These are phyloP conservation scores for Dalbergia oliveri DNA, from an alignment of 306 rosid genomes.

Conservation along the genomic window DNA sequence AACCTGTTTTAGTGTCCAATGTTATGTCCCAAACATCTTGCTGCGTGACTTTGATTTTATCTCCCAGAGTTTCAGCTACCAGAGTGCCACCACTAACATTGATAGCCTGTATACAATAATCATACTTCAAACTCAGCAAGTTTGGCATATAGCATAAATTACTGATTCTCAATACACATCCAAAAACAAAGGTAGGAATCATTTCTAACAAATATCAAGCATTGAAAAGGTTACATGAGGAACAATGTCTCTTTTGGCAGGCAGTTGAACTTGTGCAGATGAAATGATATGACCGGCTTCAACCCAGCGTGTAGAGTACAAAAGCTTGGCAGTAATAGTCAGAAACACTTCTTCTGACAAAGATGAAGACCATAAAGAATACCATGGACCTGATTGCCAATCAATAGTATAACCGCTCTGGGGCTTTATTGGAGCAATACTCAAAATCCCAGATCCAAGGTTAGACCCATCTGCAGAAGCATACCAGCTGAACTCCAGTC, in stretches of 20 bases:
- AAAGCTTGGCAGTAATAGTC: conserved; percentile 69
- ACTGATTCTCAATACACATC: conserved; percentile 19
- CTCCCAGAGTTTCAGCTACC: conserved; percentile 61
- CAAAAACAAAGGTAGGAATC: neutral
- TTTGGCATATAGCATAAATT: conserved; percentile 21
- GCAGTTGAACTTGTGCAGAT: conserved; percentile 84
- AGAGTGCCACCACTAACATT: conserved; percentile 53
- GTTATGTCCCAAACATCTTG: conserved; percentile 77
- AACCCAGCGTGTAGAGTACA: conserved; percentile 76
- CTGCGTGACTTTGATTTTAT: conserved; percentile 62
- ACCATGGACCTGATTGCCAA: conserved; percentile 83
- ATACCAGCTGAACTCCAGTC: conserved; percentile 82
- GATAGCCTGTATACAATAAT: conserved; percentile 65
- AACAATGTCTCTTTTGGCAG: conserved; percentile 58
- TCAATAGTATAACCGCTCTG: conserved; percentile 65
- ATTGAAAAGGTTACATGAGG: conserved; percentile 62
- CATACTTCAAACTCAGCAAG: conserved; percentile 27
- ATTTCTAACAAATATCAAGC: conserved; percentile 5
- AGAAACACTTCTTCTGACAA: conserved; percentile 68
- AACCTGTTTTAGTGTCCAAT: conserved; percentile 73
- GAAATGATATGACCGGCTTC: conserved; percentile 85
- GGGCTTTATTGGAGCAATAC: conserved; percentile 71
- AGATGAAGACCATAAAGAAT: conserved; percentile 69
- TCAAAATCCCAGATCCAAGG: conserved; percentile 75
- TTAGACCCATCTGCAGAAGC: conserved; percentile 76